Evolutionary conservation across 441 rosid genomes (phyloP).

Genomic region (Brassica hybrid): DNA sequence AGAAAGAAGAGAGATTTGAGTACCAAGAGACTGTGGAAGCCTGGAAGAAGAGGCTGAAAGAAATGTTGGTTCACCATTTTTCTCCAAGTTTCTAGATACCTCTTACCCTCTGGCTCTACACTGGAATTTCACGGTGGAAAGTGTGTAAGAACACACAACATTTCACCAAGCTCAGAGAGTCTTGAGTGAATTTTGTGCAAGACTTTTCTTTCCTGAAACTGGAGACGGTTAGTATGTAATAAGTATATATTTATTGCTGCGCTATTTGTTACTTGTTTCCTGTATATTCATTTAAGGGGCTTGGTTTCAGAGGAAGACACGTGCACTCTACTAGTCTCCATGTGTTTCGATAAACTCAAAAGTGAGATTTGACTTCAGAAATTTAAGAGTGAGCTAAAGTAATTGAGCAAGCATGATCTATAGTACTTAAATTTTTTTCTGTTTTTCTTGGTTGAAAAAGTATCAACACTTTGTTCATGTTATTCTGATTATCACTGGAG

Average conservation of each 20-base stretch:
- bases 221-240: background rate
- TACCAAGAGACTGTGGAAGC: conserved; percentile 35
- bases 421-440: background rate
- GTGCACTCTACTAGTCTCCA: background rate
- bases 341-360: conserved; percentile 4
- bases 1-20: conserved; percentile 1
- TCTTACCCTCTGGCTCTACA: background rate
- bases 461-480: too few species aligned
- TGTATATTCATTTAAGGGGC: background rate
- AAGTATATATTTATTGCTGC: background rate
- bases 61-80: conserved; percentile 15
- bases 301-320: background rate
- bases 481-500: too few species aligned
- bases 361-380: background rate
- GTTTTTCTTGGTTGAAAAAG: background rate
- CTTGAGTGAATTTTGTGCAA: background rate
- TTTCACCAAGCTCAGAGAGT: background rate
- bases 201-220: background rate
- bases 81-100: background rate
- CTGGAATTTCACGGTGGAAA: background rate
- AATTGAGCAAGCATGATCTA: background rate
- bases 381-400: background rate
- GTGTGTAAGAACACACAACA: background rate
- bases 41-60: conserved; percentile 39
- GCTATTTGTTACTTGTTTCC: background rate